A percentile compares a stretch with the other conserved stretches of the same genome.
These are phyloP conservation scores for Solanum hybrid DNA, from an alignment of 305 asterid genomes.

Conservation along the genomic window DNA sequence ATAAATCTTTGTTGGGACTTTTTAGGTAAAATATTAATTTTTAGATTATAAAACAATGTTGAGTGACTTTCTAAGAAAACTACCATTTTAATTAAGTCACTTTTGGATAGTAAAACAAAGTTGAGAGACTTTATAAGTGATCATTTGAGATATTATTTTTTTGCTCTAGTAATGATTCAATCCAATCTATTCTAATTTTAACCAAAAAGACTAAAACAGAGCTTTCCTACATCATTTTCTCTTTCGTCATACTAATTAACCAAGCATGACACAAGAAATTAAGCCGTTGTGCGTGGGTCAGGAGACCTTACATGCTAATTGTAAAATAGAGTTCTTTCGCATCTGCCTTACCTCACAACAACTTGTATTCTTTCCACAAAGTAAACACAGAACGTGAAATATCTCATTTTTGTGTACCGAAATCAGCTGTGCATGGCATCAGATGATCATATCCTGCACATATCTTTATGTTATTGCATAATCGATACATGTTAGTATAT, in stretches of 20 bases:
- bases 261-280: background rate
- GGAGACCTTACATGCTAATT: background rate
- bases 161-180: background rate
- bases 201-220: background rate
- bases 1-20: background rate
- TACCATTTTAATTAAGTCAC: background rate
- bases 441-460: background rate
- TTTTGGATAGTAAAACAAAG: background rate
- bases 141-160: background rate
- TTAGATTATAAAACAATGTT: background rate
- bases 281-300: background rate
- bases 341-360: background rate
- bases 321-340: background rate
- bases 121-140: background rate
- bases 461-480: background rate
- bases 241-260: background rate
- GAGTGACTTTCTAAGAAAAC: background rate
- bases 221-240: background rate
- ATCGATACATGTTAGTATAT: background rate
- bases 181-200: background rate
- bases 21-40: background rate
- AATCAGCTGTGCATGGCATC: background rate
- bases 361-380: background rate
- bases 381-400: background rate
- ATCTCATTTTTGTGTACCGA: background rate